Base-by-base conservation (phyloP, 1,284 basidiomycete species). In the Ceratobasidium sp. region DNA sequence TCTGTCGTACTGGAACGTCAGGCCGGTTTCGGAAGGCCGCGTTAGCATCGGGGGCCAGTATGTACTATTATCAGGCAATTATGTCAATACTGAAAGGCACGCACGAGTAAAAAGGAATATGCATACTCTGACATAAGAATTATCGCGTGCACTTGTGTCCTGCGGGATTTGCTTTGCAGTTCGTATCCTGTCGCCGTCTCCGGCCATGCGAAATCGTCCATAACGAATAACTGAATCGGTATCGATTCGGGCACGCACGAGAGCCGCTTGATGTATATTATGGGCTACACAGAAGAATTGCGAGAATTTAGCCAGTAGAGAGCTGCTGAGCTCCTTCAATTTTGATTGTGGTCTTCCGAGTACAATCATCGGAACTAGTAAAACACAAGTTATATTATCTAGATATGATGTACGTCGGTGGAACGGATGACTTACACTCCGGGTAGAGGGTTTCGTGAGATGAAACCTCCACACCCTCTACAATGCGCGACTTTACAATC, bases 121-220 rank as follows among this genome's bases (percentile, higher is more conserved):
- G 32, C 57, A 20, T 35, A 62, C 57, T 43, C 57, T 47, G 0
- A 62, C 31, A n/a, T 31, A 49, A 27, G 57, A 47, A 43, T 62
- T 62, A n/a, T 62, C 57, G 31, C 57, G 57, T n/a, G 22, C 47
- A 32, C 25, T 25, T 20, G 32, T 27, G 22, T 53, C 35, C 2
- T 29, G 10, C 15, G 20, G 2, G 17, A 64, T 34, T 3, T 20
- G 7, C 1, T 15, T 22, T 12, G 34, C 32, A 5, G 60, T 64
- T 12, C 47, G 49, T 25, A 64, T 31, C 22, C 25, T 2, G 42
- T 64, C 49, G 4, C 34, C 60, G 1, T 40, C 27, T 12, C 31
- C 57, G 0, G 32, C 17, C 13, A 53, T 25, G 10, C 60, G 35
- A 35, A 64, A 40, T 2, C 60, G 35, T 1, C 60, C 49, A 17